These are phyloP conservation scores for Tilletia indica DNA, from an alignment of 1,284 basidiomycete genomes.

Conservation along the genomic window DNA sequence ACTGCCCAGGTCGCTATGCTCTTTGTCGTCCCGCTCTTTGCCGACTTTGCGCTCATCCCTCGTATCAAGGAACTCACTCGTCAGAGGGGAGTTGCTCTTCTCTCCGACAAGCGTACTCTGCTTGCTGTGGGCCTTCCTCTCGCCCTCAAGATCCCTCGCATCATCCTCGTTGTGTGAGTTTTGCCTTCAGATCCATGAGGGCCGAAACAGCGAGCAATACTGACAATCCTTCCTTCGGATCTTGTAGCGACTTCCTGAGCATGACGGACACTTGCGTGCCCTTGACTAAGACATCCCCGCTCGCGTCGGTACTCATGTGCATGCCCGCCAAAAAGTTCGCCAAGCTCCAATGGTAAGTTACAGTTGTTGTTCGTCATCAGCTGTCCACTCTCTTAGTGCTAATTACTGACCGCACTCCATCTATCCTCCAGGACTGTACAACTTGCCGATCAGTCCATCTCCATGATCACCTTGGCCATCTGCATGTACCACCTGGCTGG, in stretches of 20 bases:
- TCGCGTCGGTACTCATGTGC: constrained; percentile 13
- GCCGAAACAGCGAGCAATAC: too few relatives aligned
- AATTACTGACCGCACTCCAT: neutral
- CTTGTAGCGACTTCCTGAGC: constrained; percentile 2
- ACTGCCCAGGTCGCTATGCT: constrained; percentile 15
- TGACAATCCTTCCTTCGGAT: neutral
- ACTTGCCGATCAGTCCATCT: neutral
- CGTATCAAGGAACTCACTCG: neutral
- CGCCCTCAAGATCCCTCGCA: constrained; percentile 2
- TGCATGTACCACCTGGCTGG: constrained; percentile 15
- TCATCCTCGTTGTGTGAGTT: neutral
- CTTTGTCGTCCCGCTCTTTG: constrained; percentile 7
- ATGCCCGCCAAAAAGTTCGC: constrained; percentile 6
- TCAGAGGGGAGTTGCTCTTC: neutral
- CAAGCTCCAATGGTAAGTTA: constrained; percentile 1
- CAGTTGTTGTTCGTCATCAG: neutral
- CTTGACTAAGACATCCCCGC: constrained; percentile 8
- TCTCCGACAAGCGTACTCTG: neutral
- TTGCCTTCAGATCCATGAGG: neutral
- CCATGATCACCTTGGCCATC: neutral
- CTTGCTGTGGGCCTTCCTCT: neutral
- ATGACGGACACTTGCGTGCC: constrained; percentile 7
- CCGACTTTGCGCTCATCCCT: neutral
- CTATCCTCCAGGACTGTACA: neutral
- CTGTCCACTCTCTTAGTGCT: too few relatives aligned